These are phyloP conservation scores for Didymella pomorum DNA, from an alignment of 2,329 filamentous ascomycete genomes.

Conservation along the genomic window DNA sequence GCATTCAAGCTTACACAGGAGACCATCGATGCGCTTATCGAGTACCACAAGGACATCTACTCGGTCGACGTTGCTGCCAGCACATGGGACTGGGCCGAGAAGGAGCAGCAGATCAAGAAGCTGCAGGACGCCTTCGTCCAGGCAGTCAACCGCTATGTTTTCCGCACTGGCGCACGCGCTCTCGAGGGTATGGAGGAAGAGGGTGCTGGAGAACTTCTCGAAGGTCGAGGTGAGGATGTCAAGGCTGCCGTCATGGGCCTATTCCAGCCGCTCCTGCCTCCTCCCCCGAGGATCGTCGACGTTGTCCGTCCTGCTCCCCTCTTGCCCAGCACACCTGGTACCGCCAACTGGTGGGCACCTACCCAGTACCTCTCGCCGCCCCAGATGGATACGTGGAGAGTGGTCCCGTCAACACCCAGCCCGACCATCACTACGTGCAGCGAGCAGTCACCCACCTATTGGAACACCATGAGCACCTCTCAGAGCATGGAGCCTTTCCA, in stretches of 20 bases:
- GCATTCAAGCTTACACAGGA: constrained; percentile 97
- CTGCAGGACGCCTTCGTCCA: constrained; percentile 96
- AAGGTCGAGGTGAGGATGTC: constrained; percentile 91
- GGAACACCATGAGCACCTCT: constrained; percentile 70
- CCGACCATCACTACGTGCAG: constrained; percentile 71
- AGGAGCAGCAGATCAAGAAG: constrained; percentile 96
- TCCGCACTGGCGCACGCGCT: constrained; percentile 84
- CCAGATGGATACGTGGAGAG: constrained; percentile 86
- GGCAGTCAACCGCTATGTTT: constrained; percentile 97
- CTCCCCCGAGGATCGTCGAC: constrained; percentile 87
- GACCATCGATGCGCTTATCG: constrained; percentile 89
- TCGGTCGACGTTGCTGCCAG: constrained; percentile 87
- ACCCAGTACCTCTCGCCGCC: constrained; percentile 68
- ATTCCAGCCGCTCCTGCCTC: constrained; percentile 84
- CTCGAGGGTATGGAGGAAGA: constrained; percentile 97
- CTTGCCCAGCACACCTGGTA: constrained; percentile 80
- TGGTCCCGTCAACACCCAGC: constrained; percentile 87
- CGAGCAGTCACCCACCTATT: constrained; percentile 77
- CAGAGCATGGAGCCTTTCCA: constrained; percentile 71
- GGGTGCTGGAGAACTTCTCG: constrained; percentile 89
- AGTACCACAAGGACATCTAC: constrained; percentile 96
- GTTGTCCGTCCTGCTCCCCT: constrained; percentile 85
- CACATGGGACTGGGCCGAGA: constrained; percentile 95
- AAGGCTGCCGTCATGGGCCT: constrained; percentile 84
- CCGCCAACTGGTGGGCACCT: constrained; percentile 83